These are phyloP conservation scores for Xylaria nigripes DNA, from an alignment of 495 filamentous ascomycete species.

Conservation along the genomic window DNA sequence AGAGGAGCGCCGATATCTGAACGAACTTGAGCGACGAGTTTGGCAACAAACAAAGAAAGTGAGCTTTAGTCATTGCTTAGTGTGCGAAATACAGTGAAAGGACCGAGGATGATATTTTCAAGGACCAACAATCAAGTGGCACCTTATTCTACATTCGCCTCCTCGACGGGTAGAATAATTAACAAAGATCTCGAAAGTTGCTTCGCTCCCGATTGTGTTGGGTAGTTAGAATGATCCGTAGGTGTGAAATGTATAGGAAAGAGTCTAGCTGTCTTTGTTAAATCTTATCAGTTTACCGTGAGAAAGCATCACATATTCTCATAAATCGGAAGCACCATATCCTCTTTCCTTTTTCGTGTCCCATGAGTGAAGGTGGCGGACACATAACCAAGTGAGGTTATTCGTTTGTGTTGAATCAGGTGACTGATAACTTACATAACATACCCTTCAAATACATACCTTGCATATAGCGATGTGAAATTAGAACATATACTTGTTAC, in stretches of 20 bases:
- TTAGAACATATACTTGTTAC: too few species aligned
- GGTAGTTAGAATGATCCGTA: not conserved
- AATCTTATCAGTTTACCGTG: not conserved
- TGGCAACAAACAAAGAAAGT: slow-evolving; percentile 5
- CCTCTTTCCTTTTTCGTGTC: not conserved
- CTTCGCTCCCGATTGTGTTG: not conserved
- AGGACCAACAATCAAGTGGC: not conserved
- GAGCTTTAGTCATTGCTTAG: not conserved
- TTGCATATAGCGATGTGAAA: too few species aligned
- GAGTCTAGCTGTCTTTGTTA: not conserved
- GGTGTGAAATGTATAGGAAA: not conserved
- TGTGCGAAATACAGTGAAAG: slow-evolving; percentile 2
- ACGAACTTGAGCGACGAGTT: not conserved
- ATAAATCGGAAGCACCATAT: not conserved
- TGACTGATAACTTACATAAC: too few species aligned
- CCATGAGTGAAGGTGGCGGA: not conserved
- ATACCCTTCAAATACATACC: too few species aligned
- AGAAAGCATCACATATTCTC: not conserved
- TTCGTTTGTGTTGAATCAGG: too few species aligned
- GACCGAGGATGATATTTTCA: not conserved
- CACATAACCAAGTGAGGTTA: too few species aligned
- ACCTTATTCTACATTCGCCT: not conserved
- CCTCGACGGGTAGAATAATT: not conserved
- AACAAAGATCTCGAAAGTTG: not conserved
- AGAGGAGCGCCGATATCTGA: slow-evolving; percentile 1